Evolutionary conservation across 768 basidiomycete species (phyloP), one percentile per base, ranked within the genome.

Genomic region (Mycena vulgaris): DNA sequence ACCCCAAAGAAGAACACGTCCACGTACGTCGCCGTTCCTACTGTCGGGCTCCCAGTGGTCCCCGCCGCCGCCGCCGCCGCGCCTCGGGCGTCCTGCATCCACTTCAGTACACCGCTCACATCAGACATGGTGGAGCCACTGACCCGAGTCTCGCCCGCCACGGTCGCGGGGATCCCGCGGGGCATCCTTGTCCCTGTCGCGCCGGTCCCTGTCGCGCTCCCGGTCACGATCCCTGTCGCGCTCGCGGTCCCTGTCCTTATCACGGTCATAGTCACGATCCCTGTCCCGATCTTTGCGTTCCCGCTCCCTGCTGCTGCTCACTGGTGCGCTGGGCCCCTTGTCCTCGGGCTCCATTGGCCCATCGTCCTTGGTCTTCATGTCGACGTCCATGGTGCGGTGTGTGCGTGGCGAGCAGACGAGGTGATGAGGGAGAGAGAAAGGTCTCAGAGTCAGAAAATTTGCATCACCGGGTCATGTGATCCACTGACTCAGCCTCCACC

Each of bases 1-100:
- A 51, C 17, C 53, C 25, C 37, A 66, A 27, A 63, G 45, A 58
- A 39, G 45, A 55, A 25, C 25, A 57, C 37, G 64, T 66, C 47
- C n/a, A 81, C 90, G 78, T 75, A 94, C 94, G 59, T 93, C 93
- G 58, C 87, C 89, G 66, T 88, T 90, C 33, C 94, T 90, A 78
- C 90, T 87, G 35, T 92, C 93, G 0, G 94, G 93, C 74, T 95
- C 94, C 93, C 93, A 95, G 74, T 95, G 93, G 80, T 95, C 94
- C 42, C 88, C 86, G 53, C 84, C 78, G 39, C 84, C 81, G 51
- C 85, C 78, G 42, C 84, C 84, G 61, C 85, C 80, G 78, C 87
- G 83, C 75, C 88, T 87, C 45, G 80, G 60, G 65, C 78, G 80
- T 68, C 80, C 80, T 84, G 71, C 28, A 51, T 69, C 35, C 11